Base-by-base conservation (phyloP, 768 basidiomycete genomes). In the Trametes meyenii region DNA sequence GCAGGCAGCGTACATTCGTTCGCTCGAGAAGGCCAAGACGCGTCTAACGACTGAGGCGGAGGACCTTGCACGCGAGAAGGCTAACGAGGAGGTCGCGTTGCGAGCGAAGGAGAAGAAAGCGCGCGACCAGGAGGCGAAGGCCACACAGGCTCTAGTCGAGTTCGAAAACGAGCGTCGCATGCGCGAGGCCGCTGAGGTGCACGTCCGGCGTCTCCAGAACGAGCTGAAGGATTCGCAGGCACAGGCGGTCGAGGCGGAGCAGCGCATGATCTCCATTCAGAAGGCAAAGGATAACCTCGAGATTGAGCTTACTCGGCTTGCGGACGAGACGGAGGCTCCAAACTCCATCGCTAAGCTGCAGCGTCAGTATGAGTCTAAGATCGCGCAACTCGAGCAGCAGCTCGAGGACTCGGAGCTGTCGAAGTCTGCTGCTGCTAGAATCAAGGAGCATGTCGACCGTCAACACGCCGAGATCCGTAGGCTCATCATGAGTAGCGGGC, bases 11-110 rank as follows among this genome's bases (percentile, higher is more conserved):
- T 88, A 94, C 66, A 90, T 96, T 64, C 87, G 89, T 43, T 92
- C 92, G n/a, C 78, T 96, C 26, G 90, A 96, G 74, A 89, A 92
- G 71, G 86, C 89, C 5, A 92, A 90, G 72, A 74, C 78, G 29
- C 83, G 91, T 1, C 77, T 94, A 50, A 80, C 85, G 8, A 83
- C 83, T 33, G 96, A 98, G 70, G 83, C 88, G 3, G 95, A 97
- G 71, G 96, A 98, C 71, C 75, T 91, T 40, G 78, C 79, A 19
- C 81, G 90, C 40, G 88, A 90, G 70, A 86, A 85, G 23, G 90
- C 92, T 69, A 79, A 79, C 55, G 91, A 89, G 68, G 82, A 86
- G 39, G 75, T 82, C 4, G 86, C 85, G 63, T 73, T 90, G 21
- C 79, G 88, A 29, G 80, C 80, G 17, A 88, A 87, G 68, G 91